Evolutionary conservation across 768 basidiomycete genomes (phyloP).

Genomic region (Lactarius pseudohatsudake): DNA sequence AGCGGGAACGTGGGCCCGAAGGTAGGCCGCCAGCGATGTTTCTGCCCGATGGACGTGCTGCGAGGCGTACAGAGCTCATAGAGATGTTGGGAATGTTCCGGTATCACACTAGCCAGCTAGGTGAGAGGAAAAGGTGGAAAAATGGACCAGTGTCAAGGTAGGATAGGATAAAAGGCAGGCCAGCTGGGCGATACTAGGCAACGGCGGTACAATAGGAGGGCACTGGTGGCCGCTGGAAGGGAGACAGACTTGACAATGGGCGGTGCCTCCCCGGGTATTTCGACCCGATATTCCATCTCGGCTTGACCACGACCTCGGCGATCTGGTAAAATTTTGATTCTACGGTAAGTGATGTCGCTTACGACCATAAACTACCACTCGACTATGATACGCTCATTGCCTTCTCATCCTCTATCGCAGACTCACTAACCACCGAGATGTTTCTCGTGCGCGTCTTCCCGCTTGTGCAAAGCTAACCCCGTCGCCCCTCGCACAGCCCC

Average conservation of each 20-base stretch:
- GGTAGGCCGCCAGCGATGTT: slow-evolving; percentile 39
- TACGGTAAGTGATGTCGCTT: too few relatives aligned
- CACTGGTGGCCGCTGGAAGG: not conserved
- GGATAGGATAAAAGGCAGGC: not conserved
- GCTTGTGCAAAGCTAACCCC: not conserved
- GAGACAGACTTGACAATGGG: not conserved
- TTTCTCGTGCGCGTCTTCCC: not conserved
- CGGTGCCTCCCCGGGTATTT: not conserved
- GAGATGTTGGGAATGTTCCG: not conserved
- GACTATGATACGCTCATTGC: not conserved
- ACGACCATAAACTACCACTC: too few relatives aligned
- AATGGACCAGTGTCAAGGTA: too few relatives aligned
- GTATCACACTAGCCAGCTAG: slow-evolving; percentile 23
- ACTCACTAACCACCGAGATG: not conserved
- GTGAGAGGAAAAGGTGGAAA: not conserved
- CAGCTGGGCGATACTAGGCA: not conserved
- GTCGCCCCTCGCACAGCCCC: slow-evolving; percentile 9
- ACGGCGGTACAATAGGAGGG: not conserved
- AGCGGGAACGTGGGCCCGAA: slow-evolving; percentile 42
- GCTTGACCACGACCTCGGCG: too few relatives aligned
- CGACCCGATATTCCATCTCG: not conserved
- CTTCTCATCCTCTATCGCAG: not conserved
- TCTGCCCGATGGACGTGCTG: slow-evolving; percentile 15
- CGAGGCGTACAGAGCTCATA: slow-evolving; percentile 25
- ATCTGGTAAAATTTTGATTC: too few relatives aligned